Base-by-base conservation (phyloP, 108 stramenopile species). In the Discostella stelligeroides region DNA sequence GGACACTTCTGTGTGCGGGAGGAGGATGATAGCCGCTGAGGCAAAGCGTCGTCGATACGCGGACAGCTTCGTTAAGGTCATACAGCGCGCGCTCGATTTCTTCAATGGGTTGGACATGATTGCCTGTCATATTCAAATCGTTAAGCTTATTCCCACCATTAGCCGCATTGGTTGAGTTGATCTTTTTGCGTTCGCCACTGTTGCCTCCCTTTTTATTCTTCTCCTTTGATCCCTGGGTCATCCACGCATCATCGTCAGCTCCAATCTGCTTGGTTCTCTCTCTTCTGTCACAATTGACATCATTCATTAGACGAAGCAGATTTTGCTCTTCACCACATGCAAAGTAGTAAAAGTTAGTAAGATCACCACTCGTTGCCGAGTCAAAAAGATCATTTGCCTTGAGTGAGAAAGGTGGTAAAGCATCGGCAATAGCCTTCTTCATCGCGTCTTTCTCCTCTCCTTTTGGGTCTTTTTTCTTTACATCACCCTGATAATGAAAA, bases 11-110 rank as follows among this genome's bases (percentile, higher is more conserved):
- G 56, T 67, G 75, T 20, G 92, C 51, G 5, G 98, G 97, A 7
- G 96, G 96, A 24, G 92, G 87, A 73, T 98, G 96, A 73, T 94
- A 96, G 34, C 94, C 93, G 66, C 89, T 87, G 48, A 84, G 75
- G 25, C 74, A 63, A 34, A 98, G 73, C 51, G 70, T 68, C 60
- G 77, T 81, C 17, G 66, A 29, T 11, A 90, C 65, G 53, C 72
- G 49, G 11, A 70, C 73, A 47, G 57, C 66, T 60, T 82, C 78
- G 42, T 89, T 88, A 23, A 92, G 72, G 28, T 72, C 63, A 48
- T 89, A 76, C 34, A 90, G 63, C 10, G 62, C 24, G 23, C 65
- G 82, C 62, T 86, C 82, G 2, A 72, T 79, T 47, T 84, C 76
- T 34, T 23, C 13, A n/a, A 38, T 7, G 7, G 61, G 17, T 23